Evolutionary conservation across 2,329 filamentous ascomycete genomes (phyloP), one percentile per base, ranked within the genome.

Genomic region (Trichoderma sp.): DNA sequence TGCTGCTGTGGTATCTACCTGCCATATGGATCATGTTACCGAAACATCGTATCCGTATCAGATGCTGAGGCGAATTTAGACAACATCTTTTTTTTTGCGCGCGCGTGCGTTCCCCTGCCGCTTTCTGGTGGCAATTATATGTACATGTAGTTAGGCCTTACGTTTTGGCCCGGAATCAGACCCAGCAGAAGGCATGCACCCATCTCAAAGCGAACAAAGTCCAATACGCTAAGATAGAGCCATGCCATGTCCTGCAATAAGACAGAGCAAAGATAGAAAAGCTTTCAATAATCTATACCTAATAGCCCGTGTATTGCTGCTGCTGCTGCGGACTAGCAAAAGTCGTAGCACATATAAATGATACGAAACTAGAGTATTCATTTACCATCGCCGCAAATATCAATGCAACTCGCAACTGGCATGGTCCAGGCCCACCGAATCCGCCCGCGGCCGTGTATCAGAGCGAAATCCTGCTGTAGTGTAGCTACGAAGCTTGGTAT

Each of bases 131-230:
- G 27, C 55, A 29, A 29, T 29, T 11, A 13, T 14, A 35, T 35
- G 33, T 35, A 13, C 33, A 35, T 57, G 21, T 16, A 29, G 55
- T 29, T 8, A 19, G 55, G 4, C 40, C 40, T 6, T 6, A 13
- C 3, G n/a, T n/a, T n/a, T n/a, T n/a, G n/a, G n/a, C n/a, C n/a
- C n/a, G n/a, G n/a, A 14, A 40, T 13, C 35, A 65, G 60, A 27
- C 47, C 61, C 62, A 24, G 27, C 52, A 53, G 61, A 66, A n/a
- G 63, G 40, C 53, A 58, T 66, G 63, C 63, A 66, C 53, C 62
- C 43, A 40, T 66, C 63, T 66, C 19, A 52, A 58, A 58, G 63
- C 55, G 63, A 67, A 24, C 63, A 67, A 59, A 52, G 56, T 40
- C 63, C 53, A 66, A 49, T 35, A 27, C 63, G 53, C 63, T 35